Conservation (phyloP, 2,329 filamentous ascomycete genomes). For the Pleomassaria siparia region DNA sequence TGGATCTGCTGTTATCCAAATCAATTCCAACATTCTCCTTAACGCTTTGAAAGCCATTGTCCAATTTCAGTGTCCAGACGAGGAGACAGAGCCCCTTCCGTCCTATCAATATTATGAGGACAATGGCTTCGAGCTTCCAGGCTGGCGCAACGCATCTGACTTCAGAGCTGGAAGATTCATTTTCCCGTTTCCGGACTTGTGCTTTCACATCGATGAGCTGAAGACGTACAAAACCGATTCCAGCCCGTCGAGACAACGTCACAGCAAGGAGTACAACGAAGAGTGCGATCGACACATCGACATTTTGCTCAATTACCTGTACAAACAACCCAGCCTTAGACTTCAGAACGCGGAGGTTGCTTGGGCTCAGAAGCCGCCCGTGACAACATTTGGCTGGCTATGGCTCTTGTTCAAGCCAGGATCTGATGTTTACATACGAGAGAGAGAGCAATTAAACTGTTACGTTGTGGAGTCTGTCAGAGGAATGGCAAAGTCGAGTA, state of each 20-base stretch:
- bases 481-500: constrained; percentile 1
- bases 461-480: constrained; percentile 12
- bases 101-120: background rate
- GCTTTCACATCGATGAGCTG: constrained; percentile 5
- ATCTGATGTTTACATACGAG: constrained; percentile 9
- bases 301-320: constrained; percentile 10
- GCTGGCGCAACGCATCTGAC: constrained; percentile 1
- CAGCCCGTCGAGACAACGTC: background rate
- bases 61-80: background rate
- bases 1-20: background rate
- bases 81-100: background rate
- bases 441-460: constrained; percentile 8
- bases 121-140: background rate
- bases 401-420: constrained; percentile 11
- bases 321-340: constrained; percentile 3
- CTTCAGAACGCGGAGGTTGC: background rate
- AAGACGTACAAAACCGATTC: background rate
- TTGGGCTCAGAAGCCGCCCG: constrained; percentile 6
- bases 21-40: constrained; percentile 2
- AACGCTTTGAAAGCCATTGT: constrained; percentile 2
- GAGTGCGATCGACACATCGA: constrained; percentile 13
- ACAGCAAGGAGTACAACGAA: constrained; percentile 10
- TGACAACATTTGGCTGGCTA: constrained; percentile 6
- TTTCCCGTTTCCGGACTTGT: constrained; percentile 7
- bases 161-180: background rate